Evolutionary conservation across 2,329 filamentous ascomycete genomes (phyloP).

Genomic region (Pseudogymnoascus sp.): DNA sequence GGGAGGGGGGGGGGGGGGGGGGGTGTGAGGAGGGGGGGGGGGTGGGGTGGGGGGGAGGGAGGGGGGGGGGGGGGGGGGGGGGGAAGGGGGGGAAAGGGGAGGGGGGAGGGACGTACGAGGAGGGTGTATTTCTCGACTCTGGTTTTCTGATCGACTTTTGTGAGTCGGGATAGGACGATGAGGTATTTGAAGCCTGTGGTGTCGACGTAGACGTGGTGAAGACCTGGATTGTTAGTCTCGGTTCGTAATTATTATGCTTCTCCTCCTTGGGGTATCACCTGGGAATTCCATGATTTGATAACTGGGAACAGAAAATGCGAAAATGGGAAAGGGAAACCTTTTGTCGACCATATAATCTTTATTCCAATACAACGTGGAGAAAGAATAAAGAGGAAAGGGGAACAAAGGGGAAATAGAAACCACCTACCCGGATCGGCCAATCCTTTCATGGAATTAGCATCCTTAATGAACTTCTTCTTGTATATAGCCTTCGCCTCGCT

Average conservation of each 20-base stretch:
- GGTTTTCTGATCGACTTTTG: constrained; percentile 32
- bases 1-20: too few relatives aligned
- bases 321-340: neutral
- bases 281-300: neutral
- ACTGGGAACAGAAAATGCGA: neutral
- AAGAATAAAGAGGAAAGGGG: too few relatives aligned
- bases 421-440: constrained; percentile 44
- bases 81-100: neutral
- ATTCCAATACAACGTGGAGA: neutral
- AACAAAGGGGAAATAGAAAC: neutral
- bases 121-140: constrained; percentile 50
- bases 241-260: neutral
- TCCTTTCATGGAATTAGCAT: constrained; percentile 29
- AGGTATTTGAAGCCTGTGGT: constrained; percentile 53
- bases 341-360: neutral
- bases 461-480: constrained; percentile 27
- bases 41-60: neutral
- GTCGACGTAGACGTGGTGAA: constrained; percentile 60
- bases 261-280: neutral
- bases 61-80: neutral
- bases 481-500: constrained; percentile 33
- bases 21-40: too few relatives aligned
- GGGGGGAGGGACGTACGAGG: constrained; percentile 39
- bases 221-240: constrained; percentile 32
- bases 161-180: constrained; percentile 49